Percentiles rank a stretch among this genome's conserved stretches.
Conservation (phyloP, 164 flowering plant species). For the Vitis cinerea region DNA sequence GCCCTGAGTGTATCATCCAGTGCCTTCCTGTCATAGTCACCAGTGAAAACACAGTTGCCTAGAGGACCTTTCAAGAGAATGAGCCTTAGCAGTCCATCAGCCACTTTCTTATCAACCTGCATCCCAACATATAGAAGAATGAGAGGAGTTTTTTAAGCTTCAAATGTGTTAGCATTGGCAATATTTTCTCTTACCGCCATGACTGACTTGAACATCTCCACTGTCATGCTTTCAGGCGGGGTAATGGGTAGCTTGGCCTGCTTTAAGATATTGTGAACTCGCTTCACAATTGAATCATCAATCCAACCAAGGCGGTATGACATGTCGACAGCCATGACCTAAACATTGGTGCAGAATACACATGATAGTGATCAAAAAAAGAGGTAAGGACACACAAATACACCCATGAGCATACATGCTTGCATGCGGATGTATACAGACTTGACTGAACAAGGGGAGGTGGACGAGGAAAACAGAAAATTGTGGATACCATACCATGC, state of each 20-base stretch:
- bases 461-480: neutral
- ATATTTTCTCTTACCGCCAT: constrained; percentile 76
- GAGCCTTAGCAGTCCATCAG: constrained; percentile 92
- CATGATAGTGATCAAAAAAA: neutral
- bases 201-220: constrained; percentile 83
- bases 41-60: constrained; percentile 93
- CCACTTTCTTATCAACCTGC: constrained; percentile 98
- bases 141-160: neutral
- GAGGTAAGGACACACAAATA: neutral
- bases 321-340: constrained; percentile 99
- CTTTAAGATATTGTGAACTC: constrained; percentile 57
- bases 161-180: neutral
- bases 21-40: constrained; percentile 83
- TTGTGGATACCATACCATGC: constrained; percentile 53
- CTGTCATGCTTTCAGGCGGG: constrained; percentile 88
- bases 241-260: constrained; percentile 83
- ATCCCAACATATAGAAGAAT: constrained; percentile 1
- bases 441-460: neutral
- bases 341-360: constrained; percentile 9
- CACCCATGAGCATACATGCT: neutral
- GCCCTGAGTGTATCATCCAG: constrained; percentile 85
- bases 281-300: constrained; percentile 73
- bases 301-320: constrained; percentile 98
- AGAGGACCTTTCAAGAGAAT: constrained; percentile 93
- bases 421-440: neutral